phyloP scores from a whole-genome alignment of 78 protist genomes.

The Acrasis kona region DNA sequence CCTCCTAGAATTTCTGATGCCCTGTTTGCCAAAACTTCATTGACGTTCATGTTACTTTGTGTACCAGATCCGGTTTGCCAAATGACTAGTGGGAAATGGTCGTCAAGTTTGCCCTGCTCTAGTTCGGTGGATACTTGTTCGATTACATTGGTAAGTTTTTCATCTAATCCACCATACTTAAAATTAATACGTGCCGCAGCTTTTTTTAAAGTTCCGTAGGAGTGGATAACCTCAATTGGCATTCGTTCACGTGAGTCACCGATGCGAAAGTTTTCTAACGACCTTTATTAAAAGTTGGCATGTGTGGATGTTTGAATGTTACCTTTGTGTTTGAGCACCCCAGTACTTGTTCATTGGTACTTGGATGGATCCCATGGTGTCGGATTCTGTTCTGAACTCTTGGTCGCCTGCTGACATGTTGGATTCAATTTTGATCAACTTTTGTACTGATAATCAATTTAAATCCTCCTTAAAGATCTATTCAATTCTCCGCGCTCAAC shows the following conservation, averaged over 20 bases:
- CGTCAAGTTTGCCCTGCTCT: slow-evolving; percentile 55
- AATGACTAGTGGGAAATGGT: slow-evolving; percentile 83
- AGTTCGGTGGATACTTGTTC: background rate
- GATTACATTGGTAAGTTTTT: slow-evolving; percentile 7
- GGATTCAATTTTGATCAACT: too few relatives aligned
- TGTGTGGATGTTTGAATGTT: too few relatives aligned
- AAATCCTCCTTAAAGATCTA: too few relatives aligned
- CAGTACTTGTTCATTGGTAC: slow-evolving; percentile 53
- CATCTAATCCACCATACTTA: slow-evolving; percentile 2
- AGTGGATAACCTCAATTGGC: slow-evolving; percentile 57
- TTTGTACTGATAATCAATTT: too few relatives aligned
- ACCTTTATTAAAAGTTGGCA: too few relatives aligned
- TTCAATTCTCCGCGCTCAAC: too few relatives aligned
- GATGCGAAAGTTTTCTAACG: slow-evolving; percentile 73
- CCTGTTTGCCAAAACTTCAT: slow-evolving; percentile 56
- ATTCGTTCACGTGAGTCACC: slow-evolving; percentile 58
- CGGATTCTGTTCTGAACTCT: slow-evolving; percentile 35
- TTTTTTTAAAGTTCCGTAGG: slow-evolving; percentile 81
- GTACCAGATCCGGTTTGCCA: too few relatives aligned
- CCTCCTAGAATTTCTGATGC: slow-evolving; percentile 77
- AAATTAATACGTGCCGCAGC: too few relatives aligned
- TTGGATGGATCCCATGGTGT: slow-evolving; percentile 63
- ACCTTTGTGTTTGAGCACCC: too few relatives aligned
- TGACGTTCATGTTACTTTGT: slow-evolving; percentile 90
- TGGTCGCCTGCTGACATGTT: too few relatives aligned